Conservation (phyloP, 192 early-diverging fungal genomes). For the Gaertneriomyces sp. region DNA sequence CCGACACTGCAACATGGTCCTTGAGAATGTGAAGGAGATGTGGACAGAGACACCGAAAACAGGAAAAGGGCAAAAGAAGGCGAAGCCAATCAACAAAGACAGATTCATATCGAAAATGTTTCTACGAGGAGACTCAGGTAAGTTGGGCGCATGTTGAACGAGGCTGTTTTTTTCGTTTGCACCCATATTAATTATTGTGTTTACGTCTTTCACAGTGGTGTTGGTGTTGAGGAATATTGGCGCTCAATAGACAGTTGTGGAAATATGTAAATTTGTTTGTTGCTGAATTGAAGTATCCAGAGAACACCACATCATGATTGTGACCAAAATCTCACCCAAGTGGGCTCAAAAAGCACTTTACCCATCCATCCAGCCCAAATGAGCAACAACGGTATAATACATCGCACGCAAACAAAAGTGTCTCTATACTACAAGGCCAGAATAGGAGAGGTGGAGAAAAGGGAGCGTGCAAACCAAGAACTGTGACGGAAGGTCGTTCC, state of each 20-base stretch:
- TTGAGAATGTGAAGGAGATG: conserved; percentile 95
- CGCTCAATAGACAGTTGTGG: too few relatives aligned
- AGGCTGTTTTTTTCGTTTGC: background rate
- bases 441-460: too few relatives aligned
- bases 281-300: background rate
- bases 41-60: conserved; percentile 74
- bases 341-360: too few relatives aligned
- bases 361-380: too few relatives aligned
- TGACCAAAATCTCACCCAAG: too few relatives aligned
- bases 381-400: too few relatives aligned
- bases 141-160: conserved; percentile 4
- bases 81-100: conserved; percentile 96
- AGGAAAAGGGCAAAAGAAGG: conserved; percentile 89
- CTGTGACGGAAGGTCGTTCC: too few relatives aligned
- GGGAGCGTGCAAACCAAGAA: too few relatives aligned
- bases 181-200: background rate
- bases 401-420: too few relatives aligned
- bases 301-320: too few relatives aligned
- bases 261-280: too few relatives aligned
- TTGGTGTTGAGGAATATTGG: conserved; percentile 10
- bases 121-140: conserved; percentile 94
- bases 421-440: too few relatives aligned
- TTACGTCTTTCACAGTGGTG: conserved; percentile 1
- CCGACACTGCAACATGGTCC: conserved; percentile 99
- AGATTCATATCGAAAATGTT: conserved; percentile 98